A percentile compares a stretch with the other conserved stretches of the same genome.
These are phyloP conservation scores for Penicillium sp. DNA, from an alignment of 2,329 filamentous ascomycete species.

Conservation along the genomic window DNA sequence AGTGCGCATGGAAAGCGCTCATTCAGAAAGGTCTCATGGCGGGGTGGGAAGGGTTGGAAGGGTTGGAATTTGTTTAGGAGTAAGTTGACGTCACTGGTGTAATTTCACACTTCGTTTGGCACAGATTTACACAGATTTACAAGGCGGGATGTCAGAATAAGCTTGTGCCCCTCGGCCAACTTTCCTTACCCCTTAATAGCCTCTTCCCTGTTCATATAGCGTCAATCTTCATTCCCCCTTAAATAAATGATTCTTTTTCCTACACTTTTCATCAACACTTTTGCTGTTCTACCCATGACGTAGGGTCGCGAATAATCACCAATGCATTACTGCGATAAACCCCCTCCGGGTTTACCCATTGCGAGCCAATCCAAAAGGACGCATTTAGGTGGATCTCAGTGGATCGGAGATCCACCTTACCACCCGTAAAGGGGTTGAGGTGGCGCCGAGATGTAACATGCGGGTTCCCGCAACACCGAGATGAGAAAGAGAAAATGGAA, in stretches of 20 bases:
- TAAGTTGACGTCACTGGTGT: not conserved
- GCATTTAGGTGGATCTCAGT: not conserved
- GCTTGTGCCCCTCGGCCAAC: not conserved
- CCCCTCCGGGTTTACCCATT: slow-evolving; percentile 4
- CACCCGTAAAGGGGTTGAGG: not conserved
- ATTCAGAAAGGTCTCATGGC: not conserved
- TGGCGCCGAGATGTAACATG: slow-evolving; percentile 4
- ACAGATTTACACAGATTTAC: too few species aligned
- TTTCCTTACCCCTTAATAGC: not conserved
- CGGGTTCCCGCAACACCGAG: not conserved
- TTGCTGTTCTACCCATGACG: not conserved
- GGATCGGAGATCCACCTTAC: not conserved
- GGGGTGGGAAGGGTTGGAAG: not conserved
- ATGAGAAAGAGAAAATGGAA: not conserved
- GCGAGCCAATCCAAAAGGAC: slow-evolving; percentile 1
- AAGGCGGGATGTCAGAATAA: not conserved
- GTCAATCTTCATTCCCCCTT: not conserved
- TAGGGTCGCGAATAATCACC: not conserved
- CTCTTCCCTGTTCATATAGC: not conserved
- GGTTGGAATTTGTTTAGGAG: not conserved
- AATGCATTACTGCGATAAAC: not conserved
- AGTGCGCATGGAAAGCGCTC: not conserved
- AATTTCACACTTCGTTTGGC: not conserved
- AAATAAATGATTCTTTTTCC: not conserved
- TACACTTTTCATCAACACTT: too few species aligned